These are phyloP conservation scores for Nyssa sinensis DNA, from an alignment of 148 eudicot species.

Conservation along the genomic window DNA sequence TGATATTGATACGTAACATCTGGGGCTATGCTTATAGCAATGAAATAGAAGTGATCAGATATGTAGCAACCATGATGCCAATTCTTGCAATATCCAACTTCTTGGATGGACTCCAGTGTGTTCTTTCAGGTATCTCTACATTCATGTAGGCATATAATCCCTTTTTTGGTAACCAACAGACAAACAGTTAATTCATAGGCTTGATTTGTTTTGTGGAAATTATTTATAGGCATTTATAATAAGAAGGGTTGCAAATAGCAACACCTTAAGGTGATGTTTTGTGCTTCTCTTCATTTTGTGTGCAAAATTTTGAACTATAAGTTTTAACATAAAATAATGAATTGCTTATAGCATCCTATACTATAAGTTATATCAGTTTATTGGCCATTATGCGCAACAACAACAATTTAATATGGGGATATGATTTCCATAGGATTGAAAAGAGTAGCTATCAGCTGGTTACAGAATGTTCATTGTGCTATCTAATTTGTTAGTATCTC, in stretches of 20 bases:
- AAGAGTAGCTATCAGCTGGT: neutral
- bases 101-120: conserved; percentile 62
- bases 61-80: conserved; percentile 69
- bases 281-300: no score
- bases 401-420: no score
- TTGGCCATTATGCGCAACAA: no score
- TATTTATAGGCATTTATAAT: no score
- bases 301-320: no score
- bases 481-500: neutral
- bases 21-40: conserved; percentile 75
- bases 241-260: neutral
- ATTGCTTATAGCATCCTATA: no score
- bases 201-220: neutral
- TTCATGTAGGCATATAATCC: neutral
- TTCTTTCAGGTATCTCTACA: conserved; percentile 58
- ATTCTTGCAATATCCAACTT: conserved; percentile 60
- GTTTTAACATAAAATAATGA: no score
- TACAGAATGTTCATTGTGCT: neutral
- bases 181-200: no score
- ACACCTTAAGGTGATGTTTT: neutral
- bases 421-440: no score
- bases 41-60: conserved; percentile 58
- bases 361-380: no score
- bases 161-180: neutral
- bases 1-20: conserved; percentile 51